phyloP scores from a whole-genome alignment of 441 rosid genomes.

The Jatropha multifida region DNA sequence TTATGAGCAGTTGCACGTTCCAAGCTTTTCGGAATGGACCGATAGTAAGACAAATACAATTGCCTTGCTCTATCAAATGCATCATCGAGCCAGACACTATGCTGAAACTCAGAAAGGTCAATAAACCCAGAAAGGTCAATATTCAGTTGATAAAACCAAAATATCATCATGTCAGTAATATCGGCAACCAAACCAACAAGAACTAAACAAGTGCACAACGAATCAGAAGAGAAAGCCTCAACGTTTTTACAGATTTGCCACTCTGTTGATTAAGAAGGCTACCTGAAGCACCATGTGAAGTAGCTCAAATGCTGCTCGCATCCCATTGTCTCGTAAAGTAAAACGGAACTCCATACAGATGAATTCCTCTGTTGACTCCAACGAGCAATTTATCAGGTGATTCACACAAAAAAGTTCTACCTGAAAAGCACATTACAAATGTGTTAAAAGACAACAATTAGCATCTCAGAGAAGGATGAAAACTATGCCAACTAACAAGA shows the following conservation, averaged over 20 bases:
- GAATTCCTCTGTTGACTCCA: slow-evolving; percentile 99
- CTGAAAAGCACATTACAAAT: slow-evolving; percentile 36
- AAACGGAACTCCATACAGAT: slow-evolving; percentile 99
- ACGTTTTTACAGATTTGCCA: slow-evolving; percentile 4
- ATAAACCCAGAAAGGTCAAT: slow-evolving; percentile 39
- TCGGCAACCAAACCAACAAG: background rate
- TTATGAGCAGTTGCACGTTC: slow-evolving; percentile 99
- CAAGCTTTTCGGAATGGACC: slow-evolving; percentile 98
- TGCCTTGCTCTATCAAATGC: slow-evolving; percentile 99
- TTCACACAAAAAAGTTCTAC: slow-evolving; percentile 99
- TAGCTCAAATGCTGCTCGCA: slow-evolving; percentile 97
- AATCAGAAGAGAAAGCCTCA: slow-evolving; percentile 9
- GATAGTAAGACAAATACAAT: slow-evolving; percentile 85
- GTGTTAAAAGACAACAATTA: background rate
- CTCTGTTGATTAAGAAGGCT: slow-evolving; percentile 22
- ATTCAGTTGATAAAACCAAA: slow-evolving; percentile 21
- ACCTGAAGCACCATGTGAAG: slow-evolving; percentile 99
- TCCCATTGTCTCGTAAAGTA: slow-evolving; percentile 96
- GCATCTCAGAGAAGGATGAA: background rate
- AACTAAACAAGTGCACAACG: background rate
- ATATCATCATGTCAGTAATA: background rate
- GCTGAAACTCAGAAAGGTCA: slow-evolving; percentile 62
- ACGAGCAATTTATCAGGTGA: slow-evolving; percentile 96
- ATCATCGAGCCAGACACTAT: slow-evolving; percentile 99
- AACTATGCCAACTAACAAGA: background rate